These are phyloP conservation scores for Tagetes patula DNA, from an alignment of 129 eudicot species.

Conservation along the genomic window DNA sequence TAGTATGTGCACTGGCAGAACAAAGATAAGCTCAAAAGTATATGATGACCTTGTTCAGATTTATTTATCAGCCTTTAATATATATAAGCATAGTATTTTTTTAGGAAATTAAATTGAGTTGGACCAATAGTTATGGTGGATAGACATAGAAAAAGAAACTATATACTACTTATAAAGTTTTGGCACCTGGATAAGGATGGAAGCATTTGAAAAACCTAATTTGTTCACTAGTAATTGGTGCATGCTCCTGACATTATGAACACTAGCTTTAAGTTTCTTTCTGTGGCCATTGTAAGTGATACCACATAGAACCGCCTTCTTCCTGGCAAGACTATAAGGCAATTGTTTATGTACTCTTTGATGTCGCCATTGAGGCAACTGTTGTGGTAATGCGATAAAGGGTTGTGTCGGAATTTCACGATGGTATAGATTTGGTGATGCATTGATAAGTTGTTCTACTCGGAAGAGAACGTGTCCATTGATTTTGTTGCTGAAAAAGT, in stretches of 20 bases:
- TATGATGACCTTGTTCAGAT: too few relatives aligned
- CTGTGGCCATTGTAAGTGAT: conserved; percentile 57
- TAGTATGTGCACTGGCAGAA: too few relatives aligned
- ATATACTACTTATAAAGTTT: too few relatives aligned
- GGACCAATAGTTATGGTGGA: too few relatives aligned
- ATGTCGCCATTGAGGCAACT: conserved; percentile 15
- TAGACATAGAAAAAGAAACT: too few relatives aligned
- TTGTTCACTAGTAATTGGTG: conserved; percentile 42
- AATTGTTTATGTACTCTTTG: conserved; percentile 6
- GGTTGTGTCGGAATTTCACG: conserved; percentile 25
- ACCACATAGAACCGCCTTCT: conserved; percentile 67
- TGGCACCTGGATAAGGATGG: conserved; percentile 56
- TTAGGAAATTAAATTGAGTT: too few relatives aligned
- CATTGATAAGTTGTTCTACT: conserved; percentile 20
- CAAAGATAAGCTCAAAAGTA: too few relatives aligned
- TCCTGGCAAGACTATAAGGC: conserved; percentile 33
- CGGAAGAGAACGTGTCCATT: conserved; percentile 25
- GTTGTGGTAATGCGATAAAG: conserved; percentile 7
- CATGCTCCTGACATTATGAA: conserved; percentile 51
- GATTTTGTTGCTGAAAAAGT: conserved; percentile 27
- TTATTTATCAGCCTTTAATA: too few relatives aligned
- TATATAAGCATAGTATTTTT: too few relatives aligned
- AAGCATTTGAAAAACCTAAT: conserved; percentile 46
- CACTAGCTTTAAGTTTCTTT: conserved; percentile 58
- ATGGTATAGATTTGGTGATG: conserved; percentile 17